Evolutionary conservation across 768 basidiomycete species (phyloP).

Genomic region (Trichaptum fuscoviolaceum): DNA sequence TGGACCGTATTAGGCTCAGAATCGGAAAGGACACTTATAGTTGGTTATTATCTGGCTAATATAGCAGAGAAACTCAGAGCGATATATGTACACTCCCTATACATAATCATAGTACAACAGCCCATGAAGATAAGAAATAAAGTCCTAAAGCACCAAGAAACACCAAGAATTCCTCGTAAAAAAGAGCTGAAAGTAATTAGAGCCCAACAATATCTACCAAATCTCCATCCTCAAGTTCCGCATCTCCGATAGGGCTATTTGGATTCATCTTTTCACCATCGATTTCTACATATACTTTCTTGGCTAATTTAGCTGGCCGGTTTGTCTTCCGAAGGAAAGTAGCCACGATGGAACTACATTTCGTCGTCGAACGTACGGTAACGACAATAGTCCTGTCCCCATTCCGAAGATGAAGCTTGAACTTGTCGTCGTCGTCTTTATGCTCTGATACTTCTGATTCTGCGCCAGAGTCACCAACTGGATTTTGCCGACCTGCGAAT

Average conservation of each 20-base stretch:
- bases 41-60: constrained; percentile 34
- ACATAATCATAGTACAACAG: background rate
- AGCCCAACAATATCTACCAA: constrained; percentile 69
- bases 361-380: constrained; percentile 69
- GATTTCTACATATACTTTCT: constrained; percentile 48
- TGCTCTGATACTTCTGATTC: constrained; percentile 17
- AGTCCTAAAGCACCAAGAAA: background rate
- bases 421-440: constrained; percentile 35
- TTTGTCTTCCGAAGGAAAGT: constrained; percentile 60
- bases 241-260: constrained; percentile 53
- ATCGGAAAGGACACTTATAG: constrained; percentile 62
- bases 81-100: background rate
- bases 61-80: background rate
- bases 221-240: constrained; percentile 77
- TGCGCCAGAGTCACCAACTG: constrained; percentile 16
- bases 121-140: background rate
- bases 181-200: constrained; percentile 14
- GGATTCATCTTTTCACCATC: constrained; percentile 72
- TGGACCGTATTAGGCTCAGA: constrained; percentile 51
- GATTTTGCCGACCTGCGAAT: background rate
- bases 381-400: constrained; percentile 52
- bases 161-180: background rate
- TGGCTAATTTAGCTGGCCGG: constrained; percentile 21
- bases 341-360: constrained; percentile 68
- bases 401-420: constrained; percentile 61